Evolutionary conservation across 2,329 filamentous ascomycete species (phyloP).

Genomic region (Pseudogymnoascus sp.): DNA sequence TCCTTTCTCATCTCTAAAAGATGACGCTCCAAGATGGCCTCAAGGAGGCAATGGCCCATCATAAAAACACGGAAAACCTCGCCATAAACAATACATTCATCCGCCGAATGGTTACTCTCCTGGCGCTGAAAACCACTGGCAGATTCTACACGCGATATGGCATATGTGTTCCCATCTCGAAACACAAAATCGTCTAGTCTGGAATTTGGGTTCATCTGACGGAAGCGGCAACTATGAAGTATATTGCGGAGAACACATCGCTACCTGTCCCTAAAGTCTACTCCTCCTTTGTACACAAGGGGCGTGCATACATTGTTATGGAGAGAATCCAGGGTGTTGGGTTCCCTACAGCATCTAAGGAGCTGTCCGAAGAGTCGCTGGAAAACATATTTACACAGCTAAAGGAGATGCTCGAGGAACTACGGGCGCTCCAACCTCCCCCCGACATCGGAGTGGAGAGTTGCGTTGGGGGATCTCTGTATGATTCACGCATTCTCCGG

Average conservation of each 20-base stretch:
- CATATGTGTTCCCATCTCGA: not conserved
- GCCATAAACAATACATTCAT: not conserved
- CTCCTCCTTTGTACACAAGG: constrained; percentile 37
- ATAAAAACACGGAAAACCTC: not conserved
- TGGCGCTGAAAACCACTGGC: not conserved
- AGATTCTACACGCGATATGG: not conserved
- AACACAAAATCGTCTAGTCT: constrained; percentile 14
- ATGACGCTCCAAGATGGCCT: not conserved
- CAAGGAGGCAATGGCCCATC: not conserved
- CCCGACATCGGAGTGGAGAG: not conserved
- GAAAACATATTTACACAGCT: constrained; percentile 14
- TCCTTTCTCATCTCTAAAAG: not conserved
- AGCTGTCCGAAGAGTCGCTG: constrained; percentile 14
- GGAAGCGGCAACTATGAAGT: constrained; percentile 38
- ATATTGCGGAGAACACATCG: constrained; percentile 36
- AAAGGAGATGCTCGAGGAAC: constrained; percentile 16
- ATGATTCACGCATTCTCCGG: constrained; percentile 27
- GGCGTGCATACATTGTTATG: constrained; percentile 43
- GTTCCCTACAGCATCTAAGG: constrained; percentile 16
- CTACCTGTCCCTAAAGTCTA: constrained; percentile 42
- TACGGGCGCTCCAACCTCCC: constrained; percentile 8
- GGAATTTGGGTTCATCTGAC: constrained; percentile 26
- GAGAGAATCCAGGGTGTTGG: constrained; percentile 30
- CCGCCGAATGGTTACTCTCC: not conserved
- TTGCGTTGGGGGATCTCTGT: constrained; percentile 22